Percentiles rank a stretch among this genome's conserved stretches.
Evolutionary conservation across 2,329 filamentous ascomycete species (phyloP).

Genomic region (Paecilomyces variotii): DNA sequence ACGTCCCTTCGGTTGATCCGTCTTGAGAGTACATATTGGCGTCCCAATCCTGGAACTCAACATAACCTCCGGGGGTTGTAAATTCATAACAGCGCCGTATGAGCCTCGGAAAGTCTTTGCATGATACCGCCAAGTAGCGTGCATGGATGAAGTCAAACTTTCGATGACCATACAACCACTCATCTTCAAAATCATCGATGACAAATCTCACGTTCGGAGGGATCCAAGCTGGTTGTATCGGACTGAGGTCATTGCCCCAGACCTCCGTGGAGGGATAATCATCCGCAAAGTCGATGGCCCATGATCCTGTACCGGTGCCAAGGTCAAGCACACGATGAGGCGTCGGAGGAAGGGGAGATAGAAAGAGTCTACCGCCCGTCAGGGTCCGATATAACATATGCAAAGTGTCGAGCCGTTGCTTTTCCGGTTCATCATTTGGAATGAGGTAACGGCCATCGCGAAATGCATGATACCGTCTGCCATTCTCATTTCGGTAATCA

Average conservation of each 20-base stretch:
- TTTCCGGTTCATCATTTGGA: constrained; percentile 13
- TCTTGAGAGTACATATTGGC: constrained; percentile 14
- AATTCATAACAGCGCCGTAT: constrained; percentile 42
- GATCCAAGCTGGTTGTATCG: constrained; percentile 24
- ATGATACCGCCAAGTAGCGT: constrained; percentile 48
- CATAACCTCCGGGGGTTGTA: constrained; percentile 26
- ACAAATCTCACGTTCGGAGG: constrained; percentile 50
- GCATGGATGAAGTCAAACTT: constrained; percentile 55
- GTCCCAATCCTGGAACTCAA: constrained; percentile 33
- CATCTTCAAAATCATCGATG: constrained; percentile 51
- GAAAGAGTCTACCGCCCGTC: constrained; percentile 9
- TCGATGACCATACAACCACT: constrained; percentile 44
- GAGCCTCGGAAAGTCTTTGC: constrained; percentile 48
- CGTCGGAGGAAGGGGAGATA: constrained; percentile 11
- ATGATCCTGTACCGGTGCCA: constrained; percentile 15
- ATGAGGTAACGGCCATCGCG: background rate
- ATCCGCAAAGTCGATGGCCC: constrained; percentile 23
- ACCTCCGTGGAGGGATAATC: constrained; percentile 17
- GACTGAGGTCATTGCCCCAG: constrained; percentile 20
- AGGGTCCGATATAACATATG: constrained; percentile 9
- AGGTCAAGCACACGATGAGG: constrained; percentile 12
- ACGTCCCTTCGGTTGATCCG: constrained; percentile 3
- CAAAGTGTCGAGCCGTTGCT: constrained; percentile 11
- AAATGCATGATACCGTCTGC: background rate
- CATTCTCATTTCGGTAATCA: background rate